Percentiles rank a stretch among this genome's conserved stretches.
phyloP scores from a whole-genome alignment of 495 filamentous ascomycete genomes.

The Annulohypoxylon stygium region DNA sequence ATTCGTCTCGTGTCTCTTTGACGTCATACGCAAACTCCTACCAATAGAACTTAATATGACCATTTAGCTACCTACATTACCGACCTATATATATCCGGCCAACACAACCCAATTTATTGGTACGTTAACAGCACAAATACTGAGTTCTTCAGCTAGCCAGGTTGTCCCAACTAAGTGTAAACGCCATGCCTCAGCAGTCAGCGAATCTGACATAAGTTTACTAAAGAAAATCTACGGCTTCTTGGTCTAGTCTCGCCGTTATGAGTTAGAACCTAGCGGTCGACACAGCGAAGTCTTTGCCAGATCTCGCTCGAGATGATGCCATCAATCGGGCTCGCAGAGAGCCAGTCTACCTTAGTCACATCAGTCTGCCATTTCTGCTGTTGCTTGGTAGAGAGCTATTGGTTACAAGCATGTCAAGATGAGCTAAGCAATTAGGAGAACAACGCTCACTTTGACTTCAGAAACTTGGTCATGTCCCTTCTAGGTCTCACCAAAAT shows the following conservation, averaged over 20 bases:
- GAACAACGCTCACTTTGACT: slow-evolving; percentile 23
- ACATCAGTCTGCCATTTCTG: neutral
- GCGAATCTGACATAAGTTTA: slow-evolving; percentile 45
- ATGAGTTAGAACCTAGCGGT: neutral
- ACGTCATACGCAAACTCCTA: slow-evolving; percentile 38
- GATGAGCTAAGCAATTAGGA: slow-evolving; percentile 20
- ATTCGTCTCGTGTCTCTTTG: slow-evolving; percentile 12
- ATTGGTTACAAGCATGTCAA: neutral
- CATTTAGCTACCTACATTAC: neutral
- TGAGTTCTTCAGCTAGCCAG: slow-evolving; percentile 14
- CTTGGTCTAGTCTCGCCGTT: slow-evolving; percentile 2
- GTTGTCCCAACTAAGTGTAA: slow-evolving; percentile 3
- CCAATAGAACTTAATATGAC: neutral
- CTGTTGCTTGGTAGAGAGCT: neutral
- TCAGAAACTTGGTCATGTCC: neutral
- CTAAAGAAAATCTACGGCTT: slow-evolving; percentile 1
- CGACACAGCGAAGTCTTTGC: neutral
- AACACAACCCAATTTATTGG: slow-evolving; percentile 8
- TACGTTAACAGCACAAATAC: neutral
- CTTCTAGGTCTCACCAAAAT: slow-evolving; percentile 21
- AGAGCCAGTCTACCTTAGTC: neutral
- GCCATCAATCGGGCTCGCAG: neutral
- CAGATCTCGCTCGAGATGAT: slow-evolving; percentile 3
- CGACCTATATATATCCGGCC: neutral
- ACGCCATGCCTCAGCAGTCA: slow-evolving; percentile 18